These are phyloP conservation scores for Vitis amurensis DNA, from an alignment of 164 flowering plant species.

Conservation along the genomic window DNA sequence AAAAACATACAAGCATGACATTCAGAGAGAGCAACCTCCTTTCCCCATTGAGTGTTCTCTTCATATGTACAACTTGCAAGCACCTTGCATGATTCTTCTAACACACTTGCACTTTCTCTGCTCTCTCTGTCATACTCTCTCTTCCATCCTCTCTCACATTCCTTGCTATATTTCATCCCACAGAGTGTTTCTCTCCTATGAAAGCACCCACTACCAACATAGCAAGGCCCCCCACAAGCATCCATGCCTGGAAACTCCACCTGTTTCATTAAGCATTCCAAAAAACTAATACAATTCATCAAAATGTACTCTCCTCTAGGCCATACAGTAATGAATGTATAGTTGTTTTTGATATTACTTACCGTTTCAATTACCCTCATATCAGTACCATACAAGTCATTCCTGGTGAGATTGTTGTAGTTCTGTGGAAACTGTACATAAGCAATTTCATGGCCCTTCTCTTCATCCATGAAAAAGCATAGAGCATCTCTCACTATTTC, in stretches of 20 bases:
- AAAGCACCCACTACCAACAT: constrained; percentile 43
- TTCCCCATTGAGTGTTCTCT: constrained; percentile 41
- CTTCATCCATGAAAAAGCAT: constrained; percentile 43
- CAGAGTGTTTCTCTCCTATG: constrained; percentile 32
- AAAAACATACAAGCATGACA: too few relatives aligned
- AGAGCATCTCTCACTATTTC: constrained; percentile 33
- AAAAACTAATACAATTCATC: background rate
- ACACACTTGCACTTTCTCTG: constrained; percentile 11
- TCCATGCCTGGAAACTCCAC: constrained; percentile 27
- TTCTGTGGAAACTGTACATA: constrained; percentile 36
- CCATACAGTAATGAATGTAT: too few relatives aligned
- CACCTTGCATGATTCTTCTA: constrained; percentile 27
- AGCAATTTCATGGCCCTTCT: constrained; percentile 34
- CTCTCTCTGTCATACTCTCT: background rate
- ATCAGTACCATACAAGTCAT: constrained; percentile 21
- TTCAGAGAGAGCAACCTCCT: constrained; percentile 21
- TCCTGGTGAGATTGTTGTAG: constrained; percentile 2
- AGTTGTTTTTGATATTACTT: background rate
- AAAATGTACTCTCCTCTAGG: too few relatives aligned
- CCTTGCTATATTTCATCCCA: constrained; percentile 26
- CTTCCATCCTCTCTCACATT: constrained; percentile 15
- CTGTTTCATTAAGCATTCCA: constrained; percentile 6
- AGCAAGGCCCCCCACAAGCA: constrained; percentile 32
- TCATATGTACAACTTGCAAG: constrained; percentile 37
- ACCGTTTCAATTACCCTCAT: constrained; percentile 10